Base-by-base conservation (phyloP, 805 yeast genomes). In the Saccharomyces jurei region DNA sequence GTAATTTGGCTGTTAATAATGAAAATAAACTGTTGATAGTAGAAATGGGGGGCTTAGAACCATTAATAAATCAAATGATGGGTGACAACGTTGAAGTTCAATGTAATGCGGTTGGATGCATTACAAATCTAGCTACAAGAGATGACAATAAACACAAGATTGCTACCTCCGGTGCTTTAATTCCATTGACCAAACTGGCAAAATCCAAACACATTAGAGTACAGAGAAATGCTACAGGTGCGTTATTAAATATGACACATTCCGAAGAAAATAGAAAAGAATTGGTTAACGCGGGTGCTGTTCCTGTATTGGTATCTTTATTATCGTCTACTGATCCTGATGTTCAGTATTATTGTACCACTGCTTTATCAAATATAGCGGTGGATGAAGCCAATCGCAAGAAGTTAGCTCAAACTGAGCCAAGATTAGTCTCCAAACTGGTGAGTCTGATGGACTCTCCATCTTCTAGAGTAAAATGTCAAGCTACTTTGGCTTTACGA, bases 21-120 rank as follows among this genome's bases (percentile, higher is more conserved):
- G 97, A 88, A 58, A 94, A 94, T 75, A 94, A 94, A 71, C 80
- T 87, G 17, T 77, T 94, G 52, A 92, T 94, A 57, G 98, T 95
- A 17, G 96, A 92, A 66, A 89, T 94, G 97, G 98, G 98, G 29
- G 99, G 98, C 1, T 80, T 94, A 55, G 96, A 91, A 59, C 98
- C 98, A 4, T 80, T 94, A 49, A 94, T 94, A 63, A 85, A 95
- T 71, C 99, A 94, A 74, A 94, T 94, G 99, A 86, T 89, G 86
- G 86, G 96, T 46, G 82, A 94, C 53, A 94, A 94, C 66, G 96
- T 94, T 55, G 99, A 94, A 71, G 98, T 94, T 44, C 99, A 94
- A 74, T 94, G 99, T 72, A 94, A 94, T 69, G 99, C 99, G 2
- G 99, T 94, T 54, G 99, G 99, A 17, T 94, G 99, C 71, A 91